phyloP scores from a whole-genome alignment of 352 stramenopile species.

The Phytophthora crassamura region DNA sequence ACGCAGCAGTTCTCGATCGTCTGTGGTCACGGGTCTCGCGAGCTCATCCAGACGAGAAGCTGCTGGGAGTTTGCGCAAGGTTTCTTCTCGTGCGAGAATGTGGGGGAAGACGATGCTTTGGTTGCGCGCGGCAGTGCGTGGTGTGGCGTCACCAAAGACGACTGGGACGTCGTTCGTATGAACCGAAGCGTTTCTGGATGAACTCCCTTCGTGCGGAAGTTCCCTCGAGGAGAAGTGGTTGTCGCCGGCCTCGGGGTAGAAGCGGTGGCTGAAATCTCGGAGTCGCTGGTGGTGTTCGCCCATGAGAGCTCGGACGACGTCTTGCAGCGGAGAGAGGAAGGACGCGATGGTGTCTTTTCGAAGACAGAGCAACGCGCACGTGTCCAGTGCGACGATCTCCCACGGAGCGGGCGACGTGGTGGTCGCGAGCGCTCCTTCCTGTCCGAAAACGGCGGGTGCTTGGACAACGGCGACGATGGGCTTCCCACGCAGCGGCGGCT shows the following conservation, averaged over 20 bases:
- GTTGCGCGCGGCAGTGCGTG: slow-evolving; percentile 9
- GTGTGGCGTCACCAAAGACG: neutral
- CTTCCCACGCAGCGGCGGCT: slow-evolving; percentile 11
- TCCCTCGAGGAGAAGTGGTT: slow-evolving; percentile 1
- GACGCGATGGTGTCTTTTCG: slow-evolving; percentile 66
- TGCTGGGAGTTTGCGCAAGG: slow-evolving; percentile 7
- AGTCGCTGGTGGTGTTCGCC: slow-evolving; percentile 52
- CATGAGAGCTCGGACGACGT: slow-evolving; percentile 58
- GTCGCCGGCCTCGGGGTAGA: slow-evolving; percentile 22
- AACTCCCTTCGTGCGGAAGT: neutral
- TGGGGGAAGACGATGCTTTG: slow-evolving; percentile 55
- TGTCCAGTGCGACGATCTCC: slow-evolving; percentile 67
- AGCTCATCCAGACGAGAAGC: slow-evolving; percentile 23
- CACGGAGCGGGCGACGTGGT: slow-evolving; percentile 47
- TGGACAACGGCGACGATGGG: slow-evolving; percentile 62
- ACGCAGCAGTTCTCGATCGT: slow-evolving; percentile 9
- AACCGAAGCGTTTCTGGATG: slow-evolving; percentile 22
- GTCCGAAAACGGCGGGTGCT: slow-evolving; percentile 74
- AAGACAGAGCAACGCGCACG: slow-evolving; percentile 66
- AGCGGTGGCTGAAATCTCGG: slow-evolving; percentile 56
- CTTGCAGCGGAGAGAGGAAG: slow-evolving; percentile 56
- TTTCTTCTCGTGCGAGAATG: slow-evolving; percentile 45
- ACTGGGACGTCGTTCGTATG: slow-evolving; percentile 20
- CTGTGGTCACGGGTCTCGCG: slow-evolving; percentile 24
- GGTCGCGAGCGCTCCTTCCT: slow-evolving; percentile 62